A percentile compares a stretch with the other conserved stretches of the same genome.
phyloP scores from a whole-genome alignment of 257 asterid species.

The Solanum neorickii region DNA sequence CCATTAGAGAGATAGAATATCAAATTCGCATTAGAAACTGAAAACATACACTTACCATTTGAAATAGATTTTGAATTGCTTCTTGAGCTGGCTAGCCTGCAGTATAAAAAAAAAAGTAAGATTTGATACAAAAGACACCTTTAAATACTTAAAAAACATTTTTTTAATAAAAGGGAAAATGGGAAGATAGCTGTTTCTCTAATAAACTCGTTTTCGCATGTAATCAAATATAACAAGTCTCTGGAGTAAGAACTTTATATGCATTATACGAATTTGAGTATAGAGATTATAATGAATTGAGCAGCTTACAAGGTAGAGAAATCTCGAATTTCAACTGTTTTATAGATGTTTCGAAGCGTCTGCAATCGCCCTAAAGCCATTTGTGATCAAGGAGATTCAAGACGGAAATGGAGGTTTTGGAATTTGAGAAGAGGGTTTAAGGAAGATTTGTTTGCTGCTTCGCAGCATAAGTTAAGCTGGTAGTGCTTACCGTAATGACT shows the following conservation, averaged over 20 bases:
- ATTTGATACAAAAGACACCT: background rate
- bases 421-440: conserved; percentile 3
- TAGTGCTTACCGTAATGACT: background rate
- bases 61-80: conserved; percentile 7
- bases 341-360: background rate
- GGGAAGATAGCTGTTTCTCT: background rate
- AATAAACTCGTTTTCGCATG: background rate
- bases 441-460: background rate
- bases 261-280: background rate
- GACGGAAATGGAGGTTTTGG: background rate
- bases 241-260: background rate
- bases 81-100: conserved; percentile 23
- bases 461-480: background rate
- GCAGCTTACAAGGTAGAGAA: conserved; percentile 14
- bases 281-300: background rate
- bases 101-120: background rate
- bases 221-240: background rate
- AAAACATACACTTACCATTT: conserved; percentile 2
- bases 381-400: background rate
- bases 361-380: conserved; percentile 15
- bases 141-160: background rate
- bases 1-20: background rate
- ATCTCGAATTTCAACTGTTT: background rate
- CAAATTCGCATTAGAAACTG: background rate
- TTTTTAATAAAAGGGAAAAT: background rate